phyloP scores from a whole-genome alignment of 2,329 filamentous ascomycete genomes.

The Cladophialophora bantiana region DNA sequence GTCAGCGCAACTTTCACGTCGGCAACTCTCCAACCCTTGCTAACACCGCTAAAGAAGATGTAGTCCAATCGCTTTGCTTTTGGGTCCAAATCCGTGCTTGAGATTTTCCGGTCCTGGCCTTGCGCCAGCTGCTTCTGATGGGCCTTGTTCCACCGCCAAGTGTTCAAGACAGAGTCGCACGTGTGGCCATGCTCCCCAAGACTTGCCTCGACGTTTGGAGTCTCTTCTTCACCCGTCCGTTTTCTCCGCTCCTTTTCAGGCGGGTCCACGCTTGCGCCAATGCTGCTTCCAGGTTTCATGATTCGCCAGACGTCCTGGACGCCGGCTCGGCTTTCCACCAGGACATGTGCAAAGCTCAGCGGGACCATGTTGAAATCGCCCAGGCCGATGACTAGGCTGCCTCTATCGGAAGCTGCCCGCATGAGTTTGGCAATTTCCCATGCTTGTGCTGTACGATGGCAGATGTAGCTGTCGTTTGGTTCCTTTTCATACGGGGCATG shows the following conservation, averaged over 20 bases:
- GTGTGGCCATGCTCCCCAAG: conserved; percentile 82
- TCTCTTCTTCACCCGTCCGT: conserved; percentile 47
- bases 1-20: conserved; percentile 78
- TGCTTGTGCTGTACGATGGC: conserved; percentile 88
- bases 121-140: conserved; percentile 72
- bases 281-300: conserved; percentile 80
- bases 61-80: conserved; percentile 91
- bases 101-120: conserved; percentile 68
- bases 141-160: conserved; percentile 85
- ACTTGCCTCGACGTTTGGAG: conserved; percentile 81
- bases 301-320: conserved; percentile 85
- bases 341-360: conserved; percentile 78
- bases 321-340: conserved; percentile 79
- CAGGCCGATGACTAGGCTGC: conserved; percentile 82
- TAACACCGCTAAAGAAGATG: conserved; percentile 70
- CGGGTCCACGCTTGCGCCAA: conserved; percentile 74
- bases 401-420: conserved; percentile 77
- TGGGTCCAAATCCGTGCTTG: conserved; percentile 72
- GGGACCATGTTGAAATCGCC: conserved; percentile 99
- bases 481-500: conserved; percentile 88
- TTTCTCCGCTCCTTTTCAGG: conserved; percentile 70
- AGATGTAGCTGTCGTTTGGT: conserved; percentile 82
- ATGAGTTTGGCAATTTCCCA: conserved; percentile 95
- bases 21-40: conserved; percentile 70
- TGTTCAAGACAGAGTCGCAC: conserved; percentile 85